Evolutionary conservation across 2,329 filamentous ascomycete genomes (phyloP).

Genomic region (Colletotrichum phormii): DNA sequence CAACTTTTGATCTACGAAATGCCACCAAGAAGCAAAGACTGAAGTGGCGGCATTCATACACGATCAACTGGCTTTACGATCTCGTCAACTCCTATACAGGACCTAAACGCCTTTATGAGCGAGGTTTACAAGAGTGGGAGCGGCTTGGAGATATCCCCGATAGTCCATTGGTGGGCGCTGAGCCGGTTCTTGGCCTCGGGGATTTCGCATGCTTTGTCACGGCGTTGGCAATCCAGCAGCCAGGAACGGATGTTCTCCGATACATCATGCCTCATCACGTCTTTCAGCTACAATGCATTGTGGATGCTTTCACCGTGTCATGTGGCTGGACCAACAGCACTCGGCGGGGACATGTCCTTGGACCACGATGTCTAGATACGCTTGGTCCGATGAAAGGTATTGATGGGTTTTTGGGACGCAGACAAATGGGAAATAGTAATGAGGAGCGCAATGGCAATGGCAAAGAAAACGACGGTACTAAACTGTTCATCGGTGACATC

Average conservation of each 20-base stretch:
- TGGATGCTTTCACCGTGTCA: conserved; percentile 58
- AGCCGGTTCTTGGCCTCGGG: conserved; percentile 54
- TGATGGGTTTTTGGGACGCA: conserved; percentile 55
- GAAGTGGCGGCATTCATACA: conserved; percentile 60
- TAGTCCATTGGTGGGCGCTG: conserved; percentile 38
- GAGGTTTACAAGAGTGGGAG: conserved; percentile 47
- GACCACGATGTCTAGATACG: conserved; percentile 43
- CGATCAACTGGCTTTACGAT: conserved; percentile 65
- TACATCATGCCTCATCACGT: conserved; percentile 60
- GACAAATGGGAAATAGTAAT: conserved; percentile 41
- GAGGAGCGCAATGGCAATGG: neutral
- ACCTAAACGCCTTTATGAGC: conserved; percentile 49
- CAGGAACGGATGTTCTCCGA: conserved; percentile 48
- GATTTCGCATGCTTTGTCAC: conserved; percentile 59
- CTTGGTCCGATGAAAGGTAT: conserved; percentile 55
- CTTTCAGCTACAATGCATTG: conserved; percentile 62
- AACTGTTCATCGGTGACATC: neutral
- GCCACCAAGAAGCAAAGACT: conserved; percentile 53
- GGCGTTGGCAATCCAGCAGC: conserved; percentile 57
- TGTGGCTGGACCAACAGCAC: conserved; percentile 54
- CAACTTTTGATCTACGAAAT: conserved; percentile 49
- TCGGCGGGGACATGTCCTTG: conserved; percentile 50
- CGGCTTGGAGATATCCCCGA: neutral
- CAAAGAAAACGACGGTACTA: neutral
- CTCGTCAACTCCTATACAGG: conserved; percentile 58